phyloP scores from a whole-genome alignment of 371 early-diverging fungal species.

The Mucor velutinosus region DNA sequence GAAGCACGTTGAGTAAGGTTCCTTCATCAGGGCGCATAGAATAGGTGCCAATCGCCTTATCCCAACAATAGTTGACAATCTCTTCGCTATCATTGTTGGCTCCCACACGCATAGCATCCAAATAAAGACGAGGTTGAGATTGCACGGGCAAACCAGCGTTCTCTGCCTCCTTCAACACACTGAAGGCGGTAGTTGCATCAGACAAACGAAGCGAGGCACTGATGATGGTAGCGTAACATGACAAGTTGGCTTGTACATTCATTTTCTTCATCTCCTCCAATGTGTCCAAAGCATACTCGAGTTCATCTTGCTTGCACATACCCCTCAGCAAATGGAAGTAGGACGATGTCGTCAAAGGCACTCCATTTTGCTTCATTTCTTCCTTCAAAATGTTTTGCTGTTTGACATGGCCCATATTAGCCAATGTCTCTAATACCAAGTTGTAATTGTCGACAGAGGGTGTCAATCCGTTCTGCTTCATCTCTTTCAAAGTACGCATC shows the following conservation, averaged over 20 bases:
- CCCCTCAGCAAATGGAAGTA: constrained; percentile 53
- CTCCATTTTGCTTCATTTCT: constrained; percentile 39
- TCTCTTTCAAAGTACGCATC: constrained; percentile 26
- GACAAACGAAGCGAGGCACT: constrained; percentile 36
- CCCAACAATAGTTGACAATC: constrained; percentile 54
- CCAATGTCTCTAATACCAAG: constrained; percentile 33
- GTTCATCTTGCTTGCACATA: constrained; percentile 33
- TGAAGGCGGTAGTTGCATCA: constrained; percentile 45
- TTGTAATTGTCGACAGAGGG: constrained; percentile 43
- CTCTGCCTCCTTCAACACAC: constrained; percentile 57
- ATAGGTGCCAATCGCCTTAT: constrained; percentile 43
- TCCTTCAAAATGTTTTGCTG: constrained; percentile 26
- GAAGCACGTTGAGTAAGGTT: constrained; percentile 57
- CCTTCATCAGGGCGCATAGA: constrained; percentile 65
- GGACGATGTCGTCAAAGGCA: constrained; percentile 31
- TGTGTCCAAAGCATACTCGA: constrained; percentile 52
- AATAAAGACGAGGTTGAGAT: constrained; percentile 44
- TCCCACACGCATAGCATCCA: constrained; percentile 52
- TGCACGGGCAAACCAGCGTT: constrained; percentile 37
- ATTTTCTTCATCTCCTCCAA: constrained; percentile 49
- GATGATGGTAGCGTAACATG: constrained; percentile 41
- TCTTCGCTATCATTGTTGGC: constrained; percentile 46
- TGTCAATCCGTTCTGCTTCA: constrained; percentile 31
- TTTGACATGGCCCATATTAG: constrained; percentile 22
- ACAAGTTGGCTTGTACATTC: constrained; percentile 39